These are phyloP conservation scores for Tylopilus plumbeoviolaceoides DNA, from an alignment of 768 basidiomycete genomes.

Conservation along the genomic window DNA sequence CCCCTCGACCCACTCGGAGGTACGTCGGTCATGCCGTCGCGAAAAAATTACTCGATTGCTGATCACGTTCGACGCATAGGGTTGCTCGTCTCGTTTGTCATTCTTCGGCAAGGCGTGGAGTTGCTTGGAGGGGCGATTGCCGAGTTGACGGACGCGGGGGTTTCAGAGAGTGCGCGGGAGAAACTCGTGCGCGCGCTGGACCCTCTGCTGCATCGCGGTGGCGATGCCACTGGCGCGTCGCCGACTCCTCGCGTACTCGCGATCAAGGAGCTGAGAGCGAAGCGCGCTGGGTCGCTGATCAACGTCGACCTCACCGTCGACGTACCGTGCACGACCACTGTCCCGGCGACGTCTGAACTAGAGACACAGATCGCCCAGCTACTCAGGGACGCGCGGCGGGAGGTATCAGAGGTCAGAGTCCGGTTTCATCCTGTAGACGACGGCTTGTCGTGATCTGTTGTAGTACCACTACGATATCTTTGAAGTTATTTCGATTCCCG, in stretches of 20 bases:
- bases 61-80: conserved; percentile 40
- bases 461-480: neutral
- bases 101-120: conserved; percentile 71
- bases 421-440: conserved; percentile 49
- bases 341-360: conserved; percentile 53
- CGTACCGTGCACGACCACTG: conserved; percentile 56
- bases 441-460: conserved; percentile 2
- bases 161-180: conserved; percentile 51
- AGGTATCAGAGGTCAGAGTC: conserved; percentile 70
- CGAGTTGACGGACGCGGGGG: conserved; percentile 82
- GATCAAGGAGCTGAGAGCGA: conserved; percentile 59
- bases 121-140: conserved; percentile 67
- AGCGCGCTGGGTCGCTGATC: conserved; percentile 75
- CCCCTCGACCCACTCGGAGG: conserved; percentile 95
- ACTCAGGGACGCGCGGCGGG: conserved; percentile 54
- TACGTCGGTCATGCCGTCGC: conserved; percentile 26
- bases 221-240: conserved; percentile 9
- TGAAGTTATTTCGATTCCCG: neutral
- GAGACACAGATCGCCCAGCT: conserved; percentile 57
- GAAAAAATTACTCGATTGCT: neutral
- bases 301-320: conserved; percentile 79
- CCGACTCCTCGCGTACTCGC: conserved; percentile 34
- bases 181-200: conserved; percentile 54
- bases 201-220: conserved; percentile 43
- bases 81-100: conserved; percentile 83